Evolutionary conservation across 352 stramenopile species (phyloP), one percentile per base, ranked within the genome.

Genomic region (Globisporangium barbulae): DNA sequence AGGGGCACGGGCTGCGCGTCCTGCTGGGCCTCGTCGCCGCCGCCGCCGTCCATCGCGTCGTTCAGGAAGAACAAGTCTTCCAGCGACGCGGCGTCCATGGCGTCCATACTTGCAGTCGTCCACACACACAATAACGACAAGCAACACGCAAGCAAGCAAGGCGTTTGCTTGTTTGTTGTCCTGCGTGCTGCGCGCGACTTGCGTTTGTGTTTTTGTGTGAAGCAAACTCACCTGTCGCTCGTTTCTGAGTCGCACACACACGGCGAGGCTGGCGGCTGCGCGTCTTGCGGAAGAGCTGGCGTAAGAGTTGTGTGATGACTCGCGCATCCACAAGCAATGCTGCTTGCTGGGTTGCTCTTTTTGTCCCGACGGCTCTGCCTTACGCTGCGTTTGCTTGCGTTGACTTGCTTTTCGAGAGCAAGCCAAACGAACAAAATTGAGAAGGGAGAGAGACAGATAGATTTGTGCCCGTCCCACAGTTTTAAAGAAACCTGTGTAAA

Each of bases 1-100:
- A 17, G 50, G 3, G 50, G 19, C 42, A 25, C 21, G 19, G 7
- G 13, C 30, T 6, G 21, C 35, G 54, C 54, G 39, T 62, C 13
- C 5, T 5, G 9, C 28, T 22, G 35, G 12, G 35, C 35, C 9
- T 41, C 28, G 41, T 31, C 33, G 21, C 53, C 25, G 21, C 5
- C 13, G 53, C 30, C 17, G 21, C 28, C 35, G 28, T 31, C 53
- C n/a, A 49, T 78, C 61, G 53, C 41, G 53, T 39, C 59, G 21
- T 59, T 37, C 12, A 63, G 30, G 35, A 63, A 52, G 37, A 61
- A 50, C 37, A 61, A 35, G 37, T 61, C 25, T 13, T 61, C 41
- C 22, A 61, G 31, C 39, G 55, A 61, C 25, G 55, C 13, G 45
- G 9, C 45, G 45, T 52, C 45, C 52, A 58, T 45, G 30, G 52